Conservation (phyloP, 192 early-diverging fungal genomes). For the Coemansia brasiliensis region DNA sequence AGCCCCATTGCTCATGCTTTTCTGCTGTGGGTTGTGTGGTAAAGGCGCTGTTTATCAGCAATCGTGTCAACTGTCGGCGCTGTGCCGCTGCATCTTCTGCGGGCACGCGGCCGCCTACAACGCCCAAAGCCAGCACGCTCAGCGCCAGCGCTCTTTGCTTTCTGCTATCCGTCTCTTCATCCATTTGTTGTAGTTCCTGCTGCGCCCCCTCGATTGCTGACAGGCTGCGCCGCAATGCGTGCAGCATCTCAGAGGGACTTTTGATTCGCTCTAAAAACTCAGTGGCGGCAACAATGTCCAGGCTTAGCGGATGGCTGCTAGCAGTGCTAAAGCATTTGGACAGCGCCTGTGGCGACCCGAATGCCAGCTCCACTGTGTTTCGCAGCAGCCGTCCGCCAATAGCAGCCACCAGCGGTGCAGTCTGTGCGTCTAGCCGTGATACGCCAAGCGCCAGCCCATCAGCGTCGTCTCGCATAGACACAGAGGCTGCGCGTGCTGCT, state of each 20-base stretch:
- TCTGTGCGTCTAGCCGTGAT: constrained; percentile 25
- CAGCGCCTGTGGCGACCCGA: constrained; percentile 22
- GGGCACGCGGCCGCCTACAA: background rate
- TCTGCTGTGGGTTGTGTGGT: background rate
- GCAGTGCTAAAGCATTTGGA: constrained; percentile 21
- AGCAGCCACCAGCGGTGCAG: constrained; percentile 17
- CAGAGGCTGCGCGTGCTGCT: too few relatives aligned
- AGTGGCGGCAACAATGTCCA: constrained; percentile 28
- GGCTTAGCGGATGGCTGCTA: background rate
- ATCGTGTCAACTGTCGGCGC: constrained; percentile 14
- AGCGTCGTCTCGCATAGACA: background rate
- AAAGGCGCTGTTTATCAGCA: constrained; percentile 13
- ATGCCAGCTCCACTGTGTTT: constrained; percentile 27
- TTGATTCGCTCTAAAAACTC: constrained; percentile 12
- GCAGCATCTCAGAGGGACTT: background rate
- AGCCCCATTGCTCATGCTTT: background rate
- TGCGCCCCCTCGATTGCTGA: background rate
- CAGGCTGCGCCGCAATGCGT: constrained; percentile 10
- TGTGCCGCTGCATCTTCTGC: background rate
- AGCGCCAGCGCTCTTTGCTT: constrained; percentile 8
- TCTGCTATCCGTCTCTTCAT: too few relatives aligned
- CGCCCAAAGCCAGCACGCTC: constrained; percentile 13
- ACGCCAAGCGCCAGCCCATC: constrained; percentile 21
- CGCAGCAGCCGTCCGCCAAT: constrained; percentile 25
- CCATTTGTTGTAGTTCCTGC: background rate